These are phyloP conservation scores for Coniella lustricola DNA, from an alignment of 2,329 filamentous ascomycete species.

Conservation along the genomic window DNA sequence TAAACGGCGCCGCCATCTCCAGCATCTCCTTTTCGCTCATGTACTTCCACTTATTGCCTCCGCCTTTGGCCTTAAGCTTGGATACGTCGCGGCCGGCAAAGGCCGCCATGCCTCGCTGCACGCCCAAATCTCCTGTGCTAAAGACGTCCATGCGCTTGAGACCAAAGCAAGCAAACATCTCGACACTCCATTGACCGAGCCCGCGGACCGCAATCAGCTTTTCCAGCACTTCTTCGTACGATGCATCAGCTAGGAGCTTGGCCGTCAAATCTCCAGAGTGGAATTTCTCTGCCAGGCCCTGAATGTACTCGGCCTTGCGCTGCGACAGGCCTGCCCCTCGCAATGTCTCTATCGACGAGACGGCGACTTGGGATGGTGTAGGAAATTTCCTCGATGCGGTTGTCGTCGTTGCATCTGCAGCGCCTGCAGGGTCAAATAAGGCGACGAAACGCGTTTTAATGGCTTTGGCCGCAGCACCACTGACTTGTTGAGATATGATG, in stretches of 20 bases:
- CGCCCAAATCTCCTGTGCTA: conserved; percentile 82
- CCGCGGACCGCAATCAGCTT: conserved; percentile 80
- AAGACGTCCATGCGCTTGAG: conserved; percentile 93
- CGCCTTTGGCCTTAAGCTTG: conserved; percentile 75
- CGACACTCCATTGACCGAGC: conserved; percentile 82
- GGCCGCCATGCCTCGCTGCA: conserved; percentile 90
- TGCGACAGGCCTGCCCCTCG: conserved; percentile 84
- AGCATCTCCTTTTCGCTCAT: conserved; percentile 93
- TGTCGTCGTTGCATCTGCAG: conserved; percentile 18
- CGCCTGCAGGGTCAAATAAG: conserved; percentile 51
- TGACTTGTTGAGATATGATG: conserved; percentile 96
- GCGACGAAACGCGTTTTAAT: conserved; percentile 81
- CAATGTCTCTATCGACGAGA: conserved; percentile 56
- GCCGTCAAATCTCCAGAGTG: conserved; percentile 65
- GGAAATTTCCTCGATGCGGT: conserved; percentile 50
- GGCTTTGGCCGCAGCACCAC: conserved; percentile 79
- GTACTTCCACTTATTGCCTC: conserved; percentile 82
- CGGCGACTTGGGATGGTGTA: conserved; percentile 64
- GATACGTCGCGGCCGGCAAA: conserved; percentile 76
- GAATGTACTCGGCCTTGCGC: conserved; percentile 92
- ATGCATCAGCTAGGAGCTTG: conserved; percentile 66
- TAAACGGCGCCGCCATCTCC: conserved; percentile 70
- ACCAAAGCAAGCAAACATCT: conserved; percentile 98
- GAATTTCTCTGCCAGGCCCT: conserved; percentile 80
- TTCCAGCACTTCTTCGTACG: conserved; percentile 80